A percentile compares a stretch with the other conserved stretches of the same genome.
These are phyloP conservation scores for Aureobasidium leucospermi DNA, from an alignment of 2,329 filamentous ascomycete genomes.

Conservation along the genomic window DNA sequence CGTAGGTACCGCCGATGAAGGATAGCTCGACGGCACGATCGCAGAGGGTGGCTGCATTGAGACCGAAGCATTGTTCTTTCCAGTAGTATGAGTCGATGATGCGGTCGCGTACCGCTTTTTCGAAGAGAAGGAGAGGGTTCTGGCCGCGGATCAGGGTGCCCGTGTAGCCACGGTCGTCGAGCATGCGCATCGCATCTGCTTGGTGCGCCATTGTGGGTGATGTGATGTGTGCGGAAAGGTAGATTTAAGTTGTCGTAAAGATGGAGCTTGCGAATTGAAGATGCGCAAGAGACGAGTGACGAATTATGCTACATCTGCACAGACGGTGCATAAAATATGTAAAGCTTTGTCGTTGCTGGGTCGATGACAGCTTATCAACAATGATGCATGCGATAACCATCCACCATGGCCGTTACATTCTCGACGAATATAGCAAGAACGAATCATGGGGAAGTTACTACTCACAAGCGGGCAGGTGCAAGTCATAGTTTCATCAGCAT, in stretches of 20 bases:
- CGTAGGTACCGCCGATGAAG: slow-evolving; percentile 83
- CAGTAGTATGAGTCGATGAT: slow-evolving; percentile 95
- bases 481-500: slow-evolving; percentile 54
- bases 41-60: slow-evolving; percentile 75
- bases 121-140: slow-evolving; percentile 92
- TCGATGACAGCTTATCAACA: slow-evolving; percentile 14
- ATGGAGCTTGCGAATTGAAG: background rate
- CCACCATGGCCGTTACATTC: slow-evolving; percentile 8
- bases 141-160: slow-evolving; percentile 76
- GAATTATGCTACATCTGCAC: background rate
- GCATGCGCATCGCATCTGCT: slow-evolving; percentile 68
- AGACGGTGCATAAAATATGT: background rate
- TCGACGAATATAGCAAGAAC: background rate
- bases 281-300: background rate
- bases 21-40: slow-evolving; percentile 80
- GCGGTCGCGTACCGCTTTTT: slow-evolving; percentile 90
- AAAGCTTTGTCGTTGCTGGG: slow-evolving; percentile 12
- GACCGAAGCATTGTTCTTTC: slow-evolving; percentile 96
- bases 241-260: background rate
- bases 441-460: slow-evolving; percentile 38
- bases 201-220: slow-evolving; percentile 47
- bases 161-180: slow-evolving; percentile 82
- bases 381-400: slow-evolving; percentile 6
- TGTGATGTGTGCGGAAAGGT: background rate
- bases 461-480: slow-evolving; percentile 66